Conservation (phyloP, 257 asterid species). For the Craterostigma plantagineum region DNA sequence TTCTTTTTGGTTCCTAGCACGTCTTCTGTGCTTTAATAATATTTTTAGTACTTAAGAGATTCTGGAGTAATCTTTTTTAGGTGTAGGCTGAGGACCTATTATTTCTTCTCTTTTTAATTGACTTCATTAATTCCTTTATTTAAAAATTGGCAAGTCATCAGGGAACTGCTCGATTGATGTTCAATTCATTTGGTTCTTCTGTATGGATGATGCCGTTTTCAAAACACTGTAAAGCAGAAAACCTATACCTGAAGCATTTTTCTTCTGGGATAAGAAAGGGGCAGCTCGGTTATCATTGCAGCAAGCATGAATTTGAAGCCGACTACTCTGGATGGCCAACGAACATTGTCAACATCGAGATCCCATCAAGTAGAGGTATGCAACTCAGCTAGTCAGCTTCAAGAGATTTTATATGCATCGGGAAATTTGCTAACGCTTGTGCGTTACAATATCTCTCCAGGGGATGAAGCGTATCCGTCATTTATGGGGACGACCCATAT, state of each 20-base stretch:
- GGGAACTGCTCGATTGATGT: constrained; percentile 99
- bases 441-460: constrained; percentile 24
- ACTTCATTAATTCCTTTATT: constrained; percentile 8
- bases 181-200: constrained; percentile 93
- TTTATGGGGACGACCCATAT: constrained; percentile 28
- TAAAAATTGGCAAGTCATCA: constrained; percentile 69
- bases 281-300: constrained; percentile 42
- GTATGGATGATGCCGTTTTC: constrained; percentile 92
- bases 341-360: constrained; percentile 67
- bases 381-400: constrained; percentile 6
- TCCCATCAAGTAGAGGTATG: constrained; percentile 65
- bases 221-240: constrained; percentile 73
- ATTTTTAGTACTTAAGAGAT: background rate
- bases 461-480: constrained; percentile 74
- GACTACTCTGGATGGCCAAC: constrained; percentile 99
- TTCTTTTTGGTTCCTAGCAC: no score
- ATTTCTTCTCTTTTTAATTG: constrained; percentile 19
- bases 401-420: constrained; percentile 3
- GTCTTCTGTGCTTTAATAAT: no score
- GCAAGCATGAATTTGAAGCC: constrained; percentile 44
- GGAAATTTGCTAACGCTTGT: constrained; percentile 10
- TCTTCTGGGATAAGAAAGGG: constrained; percentile 42
- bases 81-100: background rate
- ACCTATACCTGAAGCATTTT: constrained; percentile 54
- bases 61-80: background rate